phyloP scores from a whole-genome alignment of 1,139 yeast genomes.

The Candida sp. region DNA sequence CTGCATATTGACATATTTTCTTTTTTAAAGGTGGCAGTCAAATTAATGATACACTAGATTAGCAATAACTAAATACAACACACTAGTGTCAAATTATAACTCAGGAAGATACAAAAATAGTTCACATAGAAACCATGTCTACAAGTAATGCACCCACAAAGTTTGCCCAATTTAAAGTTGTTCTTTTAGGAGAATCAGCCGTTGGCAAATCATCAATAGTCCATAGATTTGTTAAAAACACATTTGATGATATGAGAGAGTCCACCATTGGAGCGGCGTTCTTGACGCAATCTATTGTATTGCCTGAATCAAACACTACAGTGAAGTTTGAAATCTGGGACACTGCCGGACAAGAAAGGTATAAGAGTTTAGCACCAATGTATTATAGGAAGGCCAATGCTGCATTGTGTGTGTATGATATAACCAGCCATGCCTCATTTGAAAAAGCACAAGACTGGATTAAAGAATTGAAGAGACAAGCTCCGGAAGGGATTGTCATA shows the following conservation, averaged over 20 bases:
- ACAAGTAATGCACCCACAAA: not conserved
- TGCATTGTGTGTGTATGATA: conserved; percentile 34
- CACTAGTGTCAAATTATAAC: no score
- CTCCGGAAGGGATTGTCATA: conserved; percentile 78
- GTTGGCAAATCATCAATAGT: conserved; percentile 49
- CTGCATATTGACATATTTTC: no score
- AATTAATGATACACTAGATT: not conserved
- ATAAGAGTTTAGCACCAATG: conserved; percentile 47
- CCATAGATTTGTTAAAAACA: conserved; percentile 55
- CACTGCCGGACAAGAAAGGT: conserved; percentile 50
- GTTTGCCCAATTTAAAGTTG: conserved; percentile 45
- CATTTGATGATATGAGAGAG: conserved; percentile 91
- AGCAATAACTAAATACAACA: no score
- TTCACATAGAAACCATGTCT: not conserved
- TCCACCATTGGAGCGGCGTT: conserved; percentile 98
- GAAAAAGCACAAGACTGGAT: conserved; percentile 95
- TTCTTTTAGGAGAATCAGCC: conserved; percentile 46
- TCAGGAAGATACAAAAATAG: not conserved
- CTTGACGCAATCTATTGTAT: conserved; percentile 77
- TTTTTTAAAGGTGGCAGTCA: not conserved
- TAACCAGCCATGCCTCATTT: conserved; percentile 54
- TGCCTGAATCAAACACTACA: conserved; percentile 31
- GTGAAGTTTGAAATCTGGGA: conserved; percentile 49
- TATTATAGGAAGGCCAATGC: conserved; percentile 45
- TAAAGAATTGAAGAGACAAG: conserved; percentile 89